phyloP scores from a whole-genome alignment of 306 rosid species.

The Boehmeria nivea region DNA sequence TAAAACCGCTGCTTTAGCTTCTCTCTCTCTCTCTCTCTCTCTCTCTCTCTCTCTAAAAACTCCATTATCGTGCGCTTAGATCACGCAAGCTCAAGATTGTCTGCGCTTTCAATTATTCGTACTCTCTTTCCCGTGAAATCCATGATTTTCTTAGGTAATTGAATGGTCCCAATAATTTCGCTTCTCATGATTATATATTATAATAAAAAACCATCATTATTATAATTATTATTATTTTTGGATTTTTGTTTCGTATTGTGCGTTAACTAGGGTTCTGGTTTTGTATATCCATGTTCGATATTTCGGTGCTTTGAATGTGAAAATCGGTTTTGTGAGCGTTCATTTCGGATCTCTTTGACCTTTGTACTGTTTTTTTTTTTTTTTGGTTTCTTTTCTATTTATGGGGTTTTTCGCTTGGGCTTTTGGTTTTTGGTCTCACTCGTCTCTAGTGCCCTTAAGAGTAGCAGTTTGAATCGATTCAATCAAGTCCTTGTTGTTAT shows the following conservation, averaged over 20 bases:
- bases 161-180: neutral
- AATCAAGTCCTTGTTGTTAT: conserved; percentile 21
- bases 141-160: conserved; percentile 6
- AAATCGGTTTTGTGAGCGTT: conserved; percentile 16
- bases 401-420: conserved; percentile 13
- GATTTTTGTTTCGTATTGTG: neutral
- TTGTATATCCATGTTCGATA: neutral
- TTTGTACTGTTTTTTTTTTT: neutral
- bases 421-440: conserved; percentile 25
- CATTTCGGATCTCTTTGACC: conserved; percentile 31
- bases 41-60: conserved; percentile 10
- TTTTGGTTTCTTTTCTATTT: conserved; percentile 14
- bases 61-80: conserved; percentile 7
- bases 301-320: conserved; percentile 15
- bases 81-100: conserved; percentile 16
- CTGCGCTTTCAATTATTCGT: conserved; percentile 1
- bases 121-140: neutral
- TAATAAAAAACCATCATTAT: too few species aligned
- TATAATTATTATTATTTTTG: too few species aligned
- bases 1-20: neutral
- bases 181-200: neutral
- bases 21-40: conserved; percentile 19
- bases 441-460: conserved; percentile 20
- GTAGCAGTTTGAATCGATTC: conserved; percentile 15
- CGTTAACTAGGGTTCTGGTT: neutral